These are phyloP conservation scores for Hibiscus mutabilis DNA, from an alignment of 345 rosid genomes.

Conservation along the genomic window DNA sequence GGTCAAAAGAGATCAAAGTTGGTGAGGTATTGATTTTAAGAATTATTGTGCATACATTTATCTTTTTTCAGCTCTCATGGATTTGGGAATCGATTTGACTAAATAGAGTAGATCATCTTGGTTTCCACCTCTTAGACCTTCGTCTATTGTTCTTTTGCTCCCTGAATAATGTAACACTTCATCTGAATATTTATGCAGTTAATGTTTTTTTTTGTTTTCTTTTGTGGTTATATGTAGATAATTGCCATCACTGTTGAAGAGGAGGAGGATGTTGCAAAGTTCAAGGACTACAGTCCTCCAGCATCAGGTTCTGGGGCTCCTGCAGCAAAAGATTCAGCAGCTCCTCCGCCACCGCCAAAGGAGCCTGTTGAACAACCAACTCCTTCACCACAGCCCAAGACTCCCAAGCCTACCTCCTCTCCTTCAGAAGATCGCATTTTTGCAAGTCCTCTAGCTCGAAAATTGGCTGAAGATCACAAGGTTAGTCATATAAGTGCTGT, in stretches of 20 bases:
- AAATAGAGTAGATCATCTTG: not conserved
- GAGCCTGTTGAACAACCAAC: constrained; percentile 52
- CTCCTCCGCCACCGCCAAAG: constrained; percentile 47
- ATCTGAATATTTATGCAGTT: constrained; percentile 2
- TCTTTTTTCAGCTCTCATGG: constrained; percentile 6
- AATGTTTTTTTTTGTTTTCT: not conserved
- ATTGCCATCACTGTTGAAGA: constrained; percentile 94
- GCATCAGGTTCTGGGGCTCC: constrained; percentile 35
- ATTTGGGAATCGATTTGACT: not conserved
- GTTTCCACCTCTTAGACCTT: constrained; percentile 1
- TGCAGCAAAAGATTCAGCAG: constrained; percentile 39
- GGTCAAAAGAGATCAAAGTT: constrained; percentile 83
- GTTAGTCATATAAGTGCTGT: constrained; percentile 30
- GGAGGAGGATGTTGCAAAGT: constrained; percentile 72
- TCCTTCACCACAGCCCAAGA: constrained; percentile 53
- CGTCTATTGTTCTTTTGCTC: not conserved
- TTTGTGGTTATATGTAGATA: constrained; percentile 33
- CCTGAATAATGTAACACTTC: not conserved
- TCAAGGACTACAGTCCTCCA: constrained; percentile 80
- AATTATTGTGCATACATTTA: not conserved
- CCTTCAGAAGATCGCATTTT: constrained; percentile 65
- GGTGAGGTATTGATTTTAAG: constrained; percentile 61
- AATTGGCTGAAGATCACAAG: constrained; percentile 78
- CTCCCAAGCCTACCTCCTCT: constrained; percentile 39
- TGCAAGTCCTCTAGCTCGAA: constrained; percentile 90